These are phyloP conservation scores for Clarireedia monteithiana DNA, from an alignment of 2,329 filamentous ascomycete species.

Conservation along the genomic window DNA sequence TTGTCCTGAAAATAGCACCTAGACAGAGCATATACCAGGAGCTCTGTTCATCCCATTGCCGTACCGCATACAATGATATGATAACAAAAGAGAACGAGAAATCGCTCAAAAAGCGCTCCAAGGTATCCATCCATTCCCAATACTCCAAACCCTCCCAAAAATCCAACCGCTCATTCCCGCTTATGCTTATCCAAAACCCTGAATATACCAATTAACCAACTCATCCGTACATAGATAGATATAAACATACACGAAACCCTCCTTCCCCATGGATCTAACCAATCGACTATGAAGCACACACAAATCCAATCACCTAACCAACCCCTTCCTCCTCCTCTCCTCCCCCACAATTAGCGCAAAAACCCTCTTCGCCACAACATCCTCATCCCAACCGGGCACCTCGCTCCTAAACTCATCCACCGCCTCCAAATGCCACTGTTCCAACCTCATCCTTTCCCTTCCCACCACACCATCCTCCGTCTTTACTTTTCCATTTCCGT, in stretches of 20 bases:
- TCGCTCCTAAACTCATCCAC: conserved; percentile 27
- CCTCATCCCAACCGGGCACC: conserved; percentile 29
- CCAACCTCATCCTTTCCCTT: conserved; percentile 21
- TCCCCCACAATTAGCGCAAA: conserved; percentile 25
- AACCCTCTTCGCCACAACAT: conserved; percentile 26
- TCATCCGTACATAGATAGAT: background rate
- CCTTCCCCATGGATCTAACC: background rate
- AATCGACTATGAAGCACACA: background rate
- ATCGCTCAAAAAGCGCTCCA: background rate
- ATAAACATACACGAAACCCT: background rate
- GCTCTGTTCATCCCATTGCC: no score
- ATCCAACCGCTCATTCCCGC: background rate
- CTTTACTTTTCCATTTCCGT: background rate
- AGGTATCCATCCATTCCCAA: background rate
- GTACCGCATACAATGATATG: no score
- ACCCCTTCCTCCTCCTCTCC: conserved; percentile 16
- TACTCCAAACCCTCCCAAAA: background rate
- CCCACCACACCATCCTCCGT: conserved; percentile 4
- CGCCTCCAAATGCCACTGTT: conserved; percentile 30
- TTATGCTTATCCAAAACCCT: no score
- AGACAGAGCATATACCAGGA: no score
- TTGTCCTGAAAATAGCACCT: no score
- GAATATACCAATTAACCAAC: no score
- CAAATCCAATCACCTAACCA: conserved; percentile 11
- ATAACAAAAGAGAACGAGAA: background rate